These are phyloP conservation scores for Chlamydomonas schloesseri DNA, from an alignment of 139 green algal species.

Conservation along the genomic window DNA sequence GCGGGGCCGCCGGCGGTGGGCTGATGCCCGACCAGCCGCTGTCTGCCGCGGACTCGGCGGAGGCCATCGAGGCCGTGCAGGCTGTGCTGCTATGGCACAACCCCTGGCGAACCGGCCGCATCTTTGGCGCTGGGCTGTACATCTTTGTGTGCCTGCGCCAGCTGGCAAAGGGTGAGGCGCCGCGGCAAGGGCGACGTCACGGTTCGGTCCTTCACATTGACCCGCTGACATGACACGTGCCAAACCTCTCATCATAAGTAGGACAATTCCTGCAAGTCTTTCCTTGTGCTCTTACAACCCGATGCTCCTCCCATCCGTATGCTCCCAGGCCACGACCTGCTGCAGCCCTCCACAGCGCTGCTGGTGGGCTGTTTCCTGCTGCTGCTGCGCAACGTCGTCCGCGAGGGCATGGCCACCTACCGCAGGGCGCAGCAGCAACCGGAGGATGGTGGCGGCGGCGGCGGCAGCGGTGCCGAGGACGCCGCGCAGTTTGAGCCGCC, in stretches of 20 bases:
- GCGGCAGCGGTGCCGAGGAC: not conserved
- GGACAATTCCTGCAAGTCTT: too few species aligned
- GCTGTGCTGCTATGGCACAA: slow-evolving; percentile 26
- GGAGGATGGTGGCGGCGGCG: not conserved
- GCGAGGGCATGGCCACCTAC: not conserved
- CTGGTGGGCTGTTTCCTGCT: slow-evolving; percentile 8
- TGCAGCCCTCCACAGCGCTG: slow-evolving; percentile 41
- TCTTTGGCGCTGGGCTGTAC: slow-evolving; percentile 42
- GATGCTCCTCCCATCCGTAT: too few species aligned
- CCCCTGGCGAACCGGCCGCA: slow-evolving; percentile 14
- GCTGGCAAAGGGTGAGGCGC: slow-evolving; percentile 13
- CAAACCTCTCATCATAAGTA: too few species aligned
- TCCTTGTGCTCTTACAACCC: too few species aligned
- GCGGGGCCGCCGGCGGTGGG: not conserved
- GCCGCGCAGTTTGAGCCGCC: too few species aligned
- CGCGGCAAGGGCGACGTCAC: not conserved
- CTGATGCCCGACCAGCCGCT: not conserved
- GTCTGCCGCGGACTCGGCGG: not conserved
- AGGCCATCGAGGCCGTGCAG: not conserved
- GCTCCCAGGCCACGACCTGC: slow-evolving; percentile 36
- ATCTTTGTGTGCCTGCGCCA: slow-evolving; percentile 8
- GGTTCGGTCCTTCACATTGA: too few species aligned
- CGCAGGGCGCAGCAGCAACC: not conserved
- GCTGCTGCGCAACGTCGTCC: slow-evolving; percentile 29
- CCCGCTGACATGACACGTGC: too few species aligned